Evolutionary conservation across 1,139 yeast genomes (phyloP).

Genomic region (Scheffersomyces parashehatae): DNA sequence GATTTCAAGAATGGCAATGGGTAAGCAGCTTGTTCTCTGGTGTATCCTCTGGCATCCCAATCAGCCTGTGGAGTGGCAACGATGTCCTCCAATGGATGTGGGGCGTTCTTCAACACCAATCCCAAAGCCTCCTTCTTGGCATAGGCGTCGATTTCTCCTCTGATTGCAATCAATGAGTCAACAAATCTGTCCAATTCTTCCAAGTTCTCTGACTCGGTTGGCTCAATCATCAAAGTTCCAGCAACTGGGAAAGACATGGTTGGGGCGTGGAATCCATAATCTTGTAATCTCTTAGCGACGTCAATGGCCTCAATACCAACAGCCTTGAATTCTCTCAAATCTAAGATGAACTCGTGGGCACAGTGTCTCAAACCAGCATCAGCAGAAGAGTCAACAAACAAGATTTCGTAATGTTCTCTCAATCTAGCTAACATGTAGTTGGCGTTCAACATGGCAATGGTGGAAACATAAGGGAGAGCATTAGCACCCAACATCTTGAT

Average conservation of each 20-base stretch:
- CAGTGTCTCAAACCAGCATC: conserved; percentile 70
- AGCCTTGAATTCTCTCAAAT: conserved; percentile 80
- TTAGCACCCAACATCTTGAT: conserved; percentile 89
- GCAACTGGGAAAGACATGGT: conserved; percentile 99
- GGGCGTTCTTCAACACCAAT: conserved; percentile 80
- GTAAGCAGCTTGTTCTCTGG: conserved; percentile 91
- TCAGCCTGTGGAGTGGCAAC: conserved; percentile 58
- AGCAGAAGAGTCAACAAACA: conserved; percentile 62
- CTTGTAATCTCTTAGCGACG: conserved; percentile 94
- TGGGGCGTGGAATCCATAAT: conserved; percentile 98
- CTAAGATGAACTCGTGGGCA: conserved; percentile 95
- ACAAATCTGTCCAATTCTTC: conserved; percentile 89
- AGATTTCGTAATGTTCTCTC: conserved; percentile 67
- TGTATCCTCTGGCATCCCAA: conserved; percentile 80
- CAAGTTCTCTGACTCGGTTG: conserved; percentile 91
- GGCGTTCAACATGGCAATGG: conserved; percentile 90
- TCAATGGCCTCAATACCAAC: conserved; percentile 92
- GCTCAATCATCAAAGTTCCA: conserved; percentile 96
- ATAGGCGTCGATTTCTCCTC: conserved; percentile 78
- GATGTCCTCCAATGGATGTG: conserved; percentile 84
- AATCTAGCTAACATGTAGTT: conserved; percentile 89
- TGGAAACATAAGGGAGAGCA: conserved; percentile 82
- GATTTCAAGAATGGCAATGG: conserved; percentile 74
- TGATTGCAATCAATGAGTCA: conserved; percentile 81
- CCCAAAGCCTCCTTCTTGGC: conserved; percentile 69